phyloP scores from a whole-genome alignment of 2,329 filamentous ascomycete species.

The Furcasterigmium sp. region DNA sequence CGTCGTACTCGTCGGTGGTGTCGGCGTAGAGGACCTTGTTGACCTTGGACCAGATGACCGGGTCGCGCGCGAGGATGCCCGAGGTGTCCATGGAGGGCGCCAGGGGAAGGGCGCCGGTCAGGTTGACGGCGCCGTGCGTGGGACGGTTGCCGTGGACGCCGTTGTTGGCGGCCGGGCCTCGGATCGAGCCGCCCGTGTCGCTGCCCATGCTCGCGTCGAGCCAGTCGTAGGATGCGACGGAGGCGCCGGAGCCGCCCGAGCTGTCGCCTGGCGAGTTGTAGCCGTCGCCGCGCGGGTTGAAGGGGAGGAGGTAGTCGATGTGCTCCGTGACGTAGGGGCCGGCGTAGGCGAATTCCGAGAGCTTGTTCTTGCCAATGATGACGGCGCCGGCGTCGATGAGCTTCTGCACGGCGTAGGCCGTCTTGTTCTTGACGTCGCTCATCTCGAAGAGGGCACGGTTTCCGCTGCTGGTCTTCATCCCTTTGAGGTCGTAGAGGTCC shows the following conservation, averaged over 20 bases:
- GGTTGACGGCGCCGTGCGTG: constrained; percentile 29
- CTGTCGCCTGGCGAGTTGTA: constrained; percentile 38
- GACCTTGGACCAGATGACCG: constrained; percentile 24
- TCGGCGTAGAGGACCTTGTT: constrained; percentile 22
- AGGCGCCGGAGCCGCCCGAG: constrained; percentile 24
- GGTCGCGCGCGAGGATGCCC: constrained; percentile 33
- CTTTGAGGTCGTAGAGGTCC: constrained; percentile 54
- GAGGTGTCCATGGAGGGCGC: constrained; percentile 35
- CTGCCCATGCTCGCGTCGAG: constrained; percentile 36
- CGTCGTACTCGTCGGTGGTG: constrained; percentile 9
- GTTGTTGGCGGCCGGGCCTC: constrained; percentile 34
- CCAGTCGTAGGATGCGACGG: constrained; percentile 36
- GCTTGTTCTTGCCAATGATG: constrained; percentile 40
- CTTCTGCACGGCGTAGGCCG: constrained; percentile 45
- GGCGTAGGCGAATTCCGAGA: constrained; percentile 36
- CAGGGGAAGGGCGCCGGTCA: constrained; percentile 36
- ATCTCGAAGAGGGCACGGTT: constrained; percentile 52
- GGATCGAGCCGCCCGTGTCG: constrained; percentile 40
- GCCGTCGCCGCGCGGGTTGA: constrained; percentile 40
- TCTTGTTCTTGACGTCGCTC: constrained; percentile 39
- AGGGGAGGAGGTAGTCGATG: constrained; percentile 30
- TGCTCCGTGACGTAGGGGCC: constrained; percentile 40
- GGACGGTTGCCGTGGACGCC: constrained; percentile 41
- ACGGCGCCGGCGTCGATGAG: constrained; percentile 53
- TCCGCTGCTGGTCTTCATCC: constrained; percentile 46